These are phyloP conservation scores for Eucalyptus cloeziana DNA, from an alignment of 345 rosid species.

Conservation along the genomic window DNA sequence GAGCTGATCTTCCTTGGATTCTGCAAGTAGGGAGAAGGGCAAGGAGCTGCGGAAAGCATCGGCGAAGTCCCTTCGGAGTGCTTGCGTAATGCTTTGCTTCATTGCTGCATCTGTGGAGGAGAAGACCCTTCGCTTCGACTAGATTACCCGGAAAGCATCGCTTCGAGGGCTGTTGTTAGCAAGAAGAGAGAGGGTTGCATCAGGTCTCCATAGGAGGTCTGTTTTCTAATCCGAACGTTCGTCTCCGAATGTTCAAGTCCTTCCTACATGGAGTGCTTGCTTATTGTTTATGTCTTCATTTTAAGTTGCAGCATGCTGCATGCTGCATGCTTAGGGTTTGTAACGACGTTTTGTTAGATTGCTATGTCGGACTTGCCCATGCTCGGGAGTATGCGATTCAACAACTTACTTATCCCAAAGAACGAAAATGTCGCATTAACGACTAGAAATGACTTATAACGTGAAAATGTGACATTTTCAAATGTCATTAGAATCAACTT, in stretches of 20 bases:
- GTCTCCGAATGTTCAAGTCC: neutral
- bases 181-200: neutral
- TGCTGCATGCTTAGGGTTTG: neutral
- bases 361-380: neutral
- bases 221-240: neutral
- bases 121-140: neutral
- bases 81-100: neutral
- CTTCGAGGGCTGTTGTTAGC: neutral
- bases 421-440: accelerated
- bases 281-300: neutral
- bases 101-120: neutral
- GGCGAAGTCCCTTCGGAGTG: neutral
- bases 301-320: neutral
- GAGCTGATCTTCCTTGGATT: neutral
- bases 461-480: neutral
- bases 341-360: neutral
- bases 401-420: neutral
- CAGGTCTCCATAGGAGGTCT: neutral
- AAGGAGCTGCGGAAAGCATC: neutral
- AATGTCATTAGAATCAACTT: accelerated
- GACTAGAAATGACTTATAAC: accelerated
- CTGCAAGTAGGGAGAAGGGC: neutral
- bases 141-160: neutral
- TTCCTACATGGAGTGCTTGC: neutral
- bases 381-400: neutral